Conservation (phyloP, 805 yeast species). For the Kodamaea nitidulidarum region DNA sequence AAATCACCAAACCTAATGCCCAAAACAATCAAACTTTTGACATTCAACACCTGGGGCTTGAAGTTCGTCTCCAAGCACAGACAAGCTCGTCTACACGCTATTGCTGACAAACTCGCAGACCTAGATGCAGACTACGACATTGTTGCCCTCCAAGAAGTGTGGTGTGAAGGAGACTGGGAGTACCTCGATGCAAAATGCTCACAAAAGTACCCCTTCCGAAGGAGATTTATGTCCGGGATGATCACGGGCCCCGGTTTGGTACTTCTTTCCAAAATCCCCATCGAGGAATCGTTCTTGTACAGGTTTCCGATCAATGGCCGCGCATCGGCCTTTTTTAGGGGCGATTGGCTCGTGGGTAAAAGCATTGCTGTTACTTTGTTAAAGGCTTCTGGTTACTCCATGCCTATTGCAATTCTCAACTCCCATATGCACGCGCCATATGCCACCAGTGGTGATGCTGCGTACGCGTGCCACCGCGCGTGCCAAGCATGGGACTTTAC, state of each 20-base stretch:
- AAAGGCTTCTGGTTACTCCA: conserved; percentile 43
- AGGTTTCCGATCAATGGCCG: conserved; percentile 91
- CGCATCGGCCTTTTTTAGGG: conserved; percentile 88
- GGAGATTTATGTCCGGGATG: conserved; percentile 79
- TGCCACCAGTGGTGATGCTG: conserved; percentile 75
- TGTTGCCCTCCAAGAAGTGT: conserved; percentile 90
- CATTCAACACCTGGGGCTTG: conserved; percentile 87
- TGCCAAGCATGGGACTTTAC: conserved; percentile 97
- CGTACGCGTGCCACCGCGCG: conserved; percentile 84
- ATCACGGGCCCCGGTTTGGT: conserved; percentile 92
- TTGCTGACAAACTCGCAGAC: conserved; percentile 60
- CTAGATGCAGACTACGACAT: conserved; percentile 60
- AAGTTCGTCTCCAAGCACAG: conserved; percentile 77
- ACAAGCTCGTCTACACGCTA: conserved; percentile 59
- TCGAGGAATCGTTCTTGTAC: conserved; percentile 70
- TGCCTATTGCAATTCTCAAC: conserved; percentile 74
- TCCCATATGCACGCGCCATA: conserved; percentile 99
- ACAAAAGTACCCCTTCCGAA: conserved; percentile 53
- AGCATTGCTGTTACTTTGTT: conserved; percentile 70
- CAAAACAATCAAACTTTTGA: conserved; percentile 46
- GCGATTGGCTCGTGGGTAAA: conserved; percentile 98
- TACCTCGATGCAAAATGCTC: conserved; percentile 47
- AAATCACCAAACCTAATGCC: no score
- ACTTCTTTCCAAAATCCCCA: conserved; percentile 77
- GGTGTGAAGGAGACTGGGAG: conserved; percentile 85